Evolutionary conservation across 768 basidiomycete genomes (phyloP), one percentile per base, ranked within the genome.

Genomic region (Mycena crocata): DNA sequence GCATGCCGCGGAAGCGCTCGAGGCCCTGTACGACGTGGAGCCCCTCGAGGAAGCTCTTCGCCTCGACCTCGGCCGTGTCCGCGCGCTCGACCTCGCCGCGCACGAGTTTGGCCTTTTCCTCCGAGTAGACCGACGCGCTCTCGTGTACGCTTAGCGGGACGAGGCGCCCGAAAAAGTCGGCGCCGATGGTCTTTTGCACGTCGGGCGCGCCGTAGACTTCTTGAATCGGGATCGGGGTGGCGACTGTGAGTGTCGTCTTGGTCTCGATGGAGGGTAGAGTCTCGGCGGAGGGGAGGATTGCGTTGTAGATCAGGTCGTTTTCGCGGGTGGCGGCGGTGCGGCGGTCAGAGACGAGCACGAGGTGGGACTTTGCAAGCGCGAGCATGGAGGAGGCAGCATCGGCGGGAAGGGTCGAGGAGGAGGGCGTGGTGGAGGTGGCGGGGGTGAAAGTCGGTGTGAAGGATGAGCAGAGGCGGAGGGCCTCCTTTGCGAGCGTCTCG

Each of bases 231-330:
- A 98, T 91, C 0, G 95, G 90, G 0, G 89, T 90, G 2, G 95
- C 96, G 6, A 96, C 89, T 5, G 69, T 63, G 24, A 70, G 57
- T 1, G 83, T 79, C 0, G 92, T 84, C 77, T 95, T 96, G 62
- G 62, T 61, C 60, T 99, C 98, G 66, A 99, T 88, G 12, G 80
- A 74, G 0, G 96, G 89, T 1, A 99, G 85, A 0, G 92, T 86
- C 39, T 96, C 93, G 2, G 89, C 84, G 12, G 92, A 81, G 8
- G 95, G 94, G 0, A 95, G 79, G 61, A 96, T 86, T 5, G 94
- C 94, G 74, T 99, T 95, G 82, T 99, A 99, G 69, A 99, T 97
- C 56, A 99, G 88, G 75, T 99, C 97, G 77, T 99, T 99, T 80
- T 98, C 96, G 57, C 93, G 90, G 58, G 87, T 85, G 0, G 93